Evolutionary conservation across 495 filamentous ascomycete genomes (phyloP).

Genomic region (Penicillium arizonense): DNA sequence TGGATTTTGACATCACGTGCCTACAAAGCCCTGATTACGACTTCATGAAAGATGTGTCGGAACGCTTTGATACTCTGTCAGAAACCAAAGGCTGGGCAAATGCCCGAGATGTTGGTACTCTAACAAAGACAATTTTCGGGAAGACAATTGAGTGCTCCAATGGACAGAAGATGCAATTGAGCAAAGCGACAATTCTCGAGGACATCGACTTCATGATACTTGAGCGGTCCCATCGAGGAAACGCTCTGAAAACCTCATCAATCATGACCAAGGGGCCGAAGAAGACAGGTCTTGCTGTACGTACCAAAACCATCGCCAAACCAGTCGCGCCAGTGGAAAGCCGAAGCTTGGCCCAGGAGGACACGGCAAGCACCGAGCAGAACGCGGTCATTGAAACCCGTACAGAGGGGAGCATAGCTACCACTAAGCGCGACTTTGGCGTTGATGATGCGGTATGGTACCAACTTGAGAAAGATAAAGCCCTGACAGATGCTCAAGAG

Average conservation of each 20-base stretch:
- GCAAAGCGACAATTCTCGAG: conserved; percentile 31
- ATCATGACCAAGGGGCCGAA: not conserved
- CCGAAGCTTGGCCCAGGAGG: not conserved
- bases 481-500: conserved; percentile 25
- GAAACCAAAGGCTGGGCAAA: conserved; percentile 62
- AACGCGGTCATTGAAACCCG: not conserved
- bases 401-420: conserved; percentile 4
- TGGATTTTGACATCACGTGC: conserved; percentile 33
- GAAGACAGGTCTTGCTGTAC: not conserved
- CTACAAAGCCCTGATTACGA: conserved; percentile 23
- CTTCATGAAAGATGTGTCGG: conserved; percentile 23
- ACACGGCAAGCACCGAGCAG: not conserved
- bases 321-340: not conserved
- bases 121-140: conserved; percentile 54
- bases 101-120: conserved; percentile 60
- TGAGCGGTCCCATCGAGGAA: conserved; percentile 27
- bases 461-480: conserved; percentile 52
- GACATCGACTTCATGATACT: conserved; percentile 43
- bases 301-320: not conserved
- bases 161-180: conserved; percentile 21
- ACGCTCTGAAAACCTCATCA: not conserved
- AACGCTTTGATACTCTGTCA: conserved; percentile 41
- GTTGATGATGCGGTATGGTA: conserved; percentile 62
- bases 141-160: conserved; percentile 29
- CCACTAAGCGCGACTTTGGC: conserved; percentile 46